Percentiles rank a stretch among this genome's conserved stretches.
phyloP scores from a whole-genome alignment of 495 filamentous ascomycete species.

The Aspergillus bridgeri region DNA sequence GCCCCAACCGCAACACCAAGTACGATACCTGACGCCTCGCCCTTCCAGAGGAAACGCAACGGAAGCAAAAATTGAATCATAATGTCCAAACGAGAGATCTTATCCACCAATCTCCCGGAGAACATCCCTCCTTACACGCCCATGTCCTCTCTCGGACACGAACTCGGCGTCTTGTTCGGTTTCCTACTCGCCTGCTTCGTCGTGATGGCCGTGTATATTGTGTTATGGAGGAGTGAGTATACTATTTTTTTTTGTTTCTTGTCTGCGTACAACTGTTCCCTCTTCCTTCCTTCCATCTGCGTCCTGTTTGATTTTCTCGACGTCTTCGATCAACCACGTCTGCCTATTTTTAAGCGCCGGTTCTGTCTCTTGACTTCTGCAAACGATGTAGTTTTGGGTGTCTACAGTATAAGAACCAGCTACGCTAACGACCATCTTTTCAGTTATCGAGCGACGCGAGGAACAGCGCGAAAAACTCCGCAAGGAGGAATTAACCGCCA shows the following conservation, averaged over 20 bases:
- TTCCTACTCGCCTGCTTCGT: slow-evolving; percentile 37
- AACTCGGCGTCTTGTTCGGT: slow-evolving; percentile 43
- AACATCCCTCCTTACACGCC: slow-evolving; percentile 31
- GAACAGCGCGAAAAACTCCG: slow-evolving; percentile 17
- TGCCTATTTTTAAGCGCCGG: no score
- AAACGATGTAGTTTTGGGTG: no score
- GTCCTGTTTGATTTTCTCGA: no score
- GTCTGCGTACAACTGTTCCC: slow-evolving; percentile 8
- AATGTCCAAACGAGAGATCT: neutral
- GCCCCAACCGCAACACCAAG: no score
- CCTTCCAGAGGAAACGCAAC: neutral
- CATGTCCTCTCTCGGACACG: slow-evolving; percentile 31
- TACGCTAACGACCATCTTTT: no score
- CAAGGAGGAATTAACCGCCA: slow-evolving; percentile 13
- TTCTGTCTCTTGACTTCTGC: no score
- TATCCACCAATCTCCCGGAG: neutral
- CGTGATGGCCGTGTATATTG: slow-evolving; percentile 35
- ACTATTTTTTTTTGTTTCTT: no score
- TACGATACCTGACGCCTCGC: no score
- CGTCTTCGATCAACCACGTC: no score
- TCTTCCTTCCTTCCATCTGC: neutral
- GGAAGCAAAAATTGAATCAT: neutral
- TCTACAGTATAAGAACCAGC: no score
- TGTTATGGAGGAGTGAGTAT: slow-evolving; percentile 34
- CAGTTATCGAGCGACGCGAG: slow-evolving; percentile 36